Conservation (phyloP, 2,329 filamentous ascomycete genomes). For the Claviceps fusiformis region DNA sequence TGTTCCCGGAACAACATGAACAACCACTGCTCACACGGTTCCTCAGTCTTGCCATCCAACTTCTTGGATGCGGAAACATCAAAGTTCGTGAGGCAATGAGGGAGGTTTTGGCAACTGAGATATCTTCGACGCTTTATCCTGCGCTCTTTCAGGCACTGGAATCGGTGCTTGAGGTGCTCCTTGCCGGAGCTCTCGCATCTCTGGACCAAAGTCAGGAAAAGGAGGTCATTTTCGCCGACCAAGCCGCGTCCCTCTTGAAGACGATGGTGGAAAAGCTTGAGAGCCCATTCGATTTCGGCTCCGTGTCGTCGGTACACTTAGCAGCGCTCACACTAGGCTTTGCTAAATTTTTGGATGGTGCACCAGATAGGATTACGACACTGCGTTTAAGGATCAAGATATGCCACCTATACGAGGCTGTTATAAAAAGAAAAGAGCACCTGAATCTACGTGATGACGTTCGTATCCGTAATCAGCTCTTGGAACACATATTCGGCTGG, state of each 20-base stretch:
- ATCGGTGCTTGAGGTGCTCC: conserved; percentile 48
- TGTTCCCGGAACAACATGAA: conserved; percentile 44
- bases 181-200: conserved; percentile 40
- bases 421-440: conserved; percentile 53
- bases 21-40: conserved; percentile 47
- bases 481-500: conserved; percentile 57
- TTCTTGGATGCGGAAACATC: conserved; percentile 50
- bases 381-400: conserved; percentile 55
- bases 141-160: conserved; percentile 52
- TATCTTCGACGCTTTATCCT: conserved; percentile 47
- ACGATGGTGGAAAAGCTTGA: conserved; percentile 51
- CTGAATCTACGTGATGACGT: conserved; percentile 56
- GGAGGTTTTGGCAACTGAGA: conserved; percentile 52
- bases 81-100: conserved; percentile 53
- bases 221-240: conserved; percentile 53
- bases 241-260: conserved; percentile 49
- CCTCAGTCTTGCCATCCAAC: conserved; percentile 48
- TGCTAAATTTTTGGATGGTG: conserved; percentile 50
- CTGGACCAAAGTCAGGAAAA: conserved; percentile 41
- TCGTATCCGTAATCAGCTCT: conserved; percentile 52
- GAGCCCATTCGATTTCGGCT: conserved; percentile 46
- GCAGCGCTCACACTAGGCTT: conserved; percentile 51
- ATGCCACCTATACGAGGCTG: conserved; percentile 51
- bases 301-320: conserved; percentile 49
- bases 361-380: conserved; percentile 40